Percentiles rank a stretch among this genome's conserved stretches.
These are phyloP conservation scores for Gelatoporia subvermispora DNA, from an alignment of 768 basidiomycete species.

Conservation along the genomic window DNA sequence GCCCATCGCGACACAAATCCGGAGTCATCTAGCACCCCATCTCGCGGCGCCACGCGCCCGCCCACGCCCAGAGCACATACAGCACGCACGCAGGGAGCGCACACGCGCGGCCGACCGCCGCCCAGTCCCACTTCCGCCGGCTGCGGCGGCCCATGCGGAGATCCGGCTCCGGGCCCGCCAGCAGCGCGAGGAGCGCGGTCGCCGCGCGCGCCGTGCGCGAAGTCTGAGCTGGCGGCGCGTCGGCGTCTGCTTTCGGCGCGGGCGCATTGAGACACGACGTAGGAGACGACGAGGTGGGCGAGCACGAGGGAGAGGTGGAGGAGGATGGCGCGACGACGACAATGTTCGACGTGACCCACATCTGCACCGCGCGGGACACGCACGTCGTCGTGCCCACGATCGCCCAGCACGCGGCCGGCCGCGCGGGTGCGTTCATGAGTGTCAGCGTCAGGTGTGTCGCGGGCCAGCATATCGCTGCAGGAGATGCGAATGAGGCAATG, in stretches of 20 bases:
- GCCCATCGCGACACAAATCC: no score
- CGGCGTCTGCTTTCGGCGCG: constrained; percentile 9
- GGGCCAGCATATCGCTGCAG: constrained; percentile 88
- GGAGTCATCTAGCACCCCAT: constrained; percentile 7
- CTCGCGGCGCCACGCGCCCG: constrained; percentile 38
- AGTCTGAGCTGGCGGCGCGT: neutral
- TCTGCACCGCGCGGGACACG: constrained; percentile 76
- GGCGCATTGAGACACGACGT: no score
- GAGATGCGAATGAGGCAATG: neutral
- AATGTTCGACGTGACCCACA: constrained; percentile 96
- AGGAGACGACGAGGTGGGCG: neutral
- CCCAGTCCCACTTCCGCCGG: constrained; percentile 79
- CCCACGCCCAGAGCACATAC: constrained; percentile 82
- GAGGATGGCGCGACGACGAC: constrained; percentile 13
- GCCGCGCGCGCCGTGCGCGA: neutral
- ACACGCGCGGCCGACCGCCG: constrained; percentile 61
- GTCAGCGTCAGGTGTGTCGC: constrained; percentile 82
- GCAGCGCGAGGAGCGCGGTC: constrained; percentile 1
- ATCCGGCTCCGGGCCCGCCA: constrained; percentile 12
- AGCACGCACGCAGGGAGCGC: constrained; percentile 67
- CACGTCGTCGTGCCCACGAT: constrained; percentile 87
- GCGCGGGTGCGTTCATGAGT: constrained; percentile 59
- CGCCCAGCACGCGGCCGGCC: constrained; percentile 88
- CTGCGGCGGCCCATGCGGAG: constrained; percentile 24
- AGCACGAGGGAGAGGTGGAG: neutral